Conservation (phyloP, 768 basidiomycete species). For the Tulasnella sp. region DNA sequence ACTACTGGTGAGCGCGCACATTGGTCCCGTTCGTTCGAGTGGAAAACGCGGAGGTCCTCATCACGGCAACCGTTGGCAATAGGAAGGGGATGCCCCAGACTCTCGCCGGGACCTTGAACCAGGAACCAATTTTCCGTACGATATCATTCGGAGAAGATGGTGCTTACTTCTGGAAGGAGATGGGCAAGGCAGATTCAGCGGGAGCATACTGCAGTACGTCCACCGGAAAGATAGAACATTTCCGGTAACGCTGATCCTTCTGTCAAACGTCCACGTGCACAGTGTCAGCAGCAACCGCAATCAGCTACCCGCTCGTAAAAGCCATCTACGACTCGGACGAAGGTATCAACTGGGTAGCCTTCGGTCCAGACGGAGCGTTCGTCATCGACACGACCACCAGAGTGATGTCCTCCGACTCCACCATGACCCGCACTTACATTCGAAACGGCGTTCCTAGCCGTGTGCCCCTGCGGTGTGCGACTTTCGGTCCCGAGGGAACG, state of each 20-base stretch:
- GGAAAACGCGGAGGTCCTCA: not conserved
- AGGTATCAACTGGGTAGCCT: slow-evolving; percentile 27
- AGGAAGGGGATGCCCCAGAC: slow-evolving; percentile 8
- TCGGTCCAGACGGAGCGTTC: slow-evolving; percentile 20
- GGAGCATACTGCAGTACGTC: slow-evolving; percentile 14
- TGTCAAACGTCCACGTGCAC: not conserved
- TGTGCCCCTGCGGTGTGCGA: slow-evolving; percentile 8
- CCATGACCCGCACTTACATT: slow-evolving; percentile 8
- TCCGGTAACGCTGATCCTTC: not conserved
- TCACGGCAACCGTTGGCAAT: not conserved
- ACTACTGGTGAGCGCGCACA: not conserved
- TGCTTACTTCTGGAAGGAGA: slow-evolving; percentile 14
- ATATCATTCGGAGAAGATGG: slow-evolving; percentile 22
- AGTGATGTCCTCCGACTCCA: not conserved
- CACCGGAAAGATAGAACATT: not conserved
- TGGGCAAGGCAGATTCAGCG: slow-evolving; percentile 11
- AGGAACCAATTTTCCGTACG: slow-evolving; percentile 3
- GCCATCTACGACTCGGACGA: slow-evolving; percentile 21
- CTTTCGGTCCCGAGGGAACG: not conserved
- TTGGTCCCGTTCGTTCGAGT: not conserved
- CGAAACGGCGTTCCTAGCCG: not conserved
- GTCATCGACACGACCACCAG: slow-evolving; percentile 15
- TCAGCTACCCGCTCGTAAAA: not conserved
- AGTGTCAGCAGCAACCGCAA: slow-evolving; percentile 14
- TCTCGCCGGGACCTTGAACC: not conserved